A percentile compares a stretch with the other conserved stretches of the same genome.
phyloP scores from a whole-genome alignment of 768 basidiomycete genomes.

The Leucocoprinus birnbaumii region DNA sequence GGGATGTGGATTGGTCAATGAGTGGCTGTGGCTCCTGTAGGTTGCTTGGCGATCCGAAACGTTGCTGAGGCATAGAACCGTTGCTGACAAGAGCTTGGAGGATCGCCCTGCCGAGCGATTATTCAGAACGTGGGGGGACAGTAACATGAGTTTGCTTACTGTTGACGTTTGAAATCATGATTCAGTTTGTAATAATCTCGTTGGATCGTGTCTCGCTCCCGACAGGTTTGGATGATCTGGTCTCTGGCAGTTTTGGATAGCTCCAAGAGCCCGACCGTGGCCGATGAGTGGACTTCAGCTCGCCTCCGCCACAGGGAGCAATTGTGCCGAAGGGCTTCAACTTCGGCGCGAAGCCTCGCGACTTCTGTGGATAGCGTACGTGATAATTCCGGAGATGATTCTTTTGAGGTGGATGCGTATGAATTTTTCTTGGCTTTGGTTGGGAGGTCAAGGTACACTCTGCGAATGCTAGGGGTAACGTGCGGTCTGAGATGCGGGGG shows the following conservation, averaged over 20 bases:
- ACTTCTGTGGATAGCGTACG: slow-evolving; percentile 28
- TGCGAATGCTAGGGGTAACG: slow-evolving; percentile 55
- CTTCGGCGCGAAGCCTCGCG: slow-evolving; percentile 40
- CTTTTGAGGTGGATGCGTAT: neutral
- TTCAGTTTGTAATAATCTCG: slow-evolving; percentile 12
- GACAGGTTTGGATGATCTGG: slow-evolving; percentile 34
- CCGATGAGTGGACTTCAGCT: slow-evolving; percentile 47
- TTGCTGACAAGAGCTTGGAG: neutral
- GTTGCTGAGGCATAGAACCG: neutral
- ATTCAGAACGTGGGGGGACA: neutral
- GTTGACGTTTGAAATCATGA: slow-evolving; percentile 24
- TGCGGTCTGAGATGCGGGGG: slow-evolving; percentile 60
- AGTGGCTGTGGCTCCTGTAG: neutral
- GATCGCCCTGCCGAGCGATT: neutral
- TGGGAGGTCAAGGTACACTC: slow-evolving; percentile 43
- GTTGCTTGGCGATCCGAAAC: neutral
- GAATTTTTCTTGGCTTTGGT: slow-evolving; percentile 14
- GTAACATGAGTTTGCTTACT: neutral
- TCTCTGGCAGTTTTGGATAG: slow-evolving; percentile 39
- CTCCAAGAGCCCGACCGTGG: slow-evolving; percentile 43
- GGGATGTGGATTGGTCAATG: neutral
- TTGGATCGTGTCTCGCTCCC: slow-evolving; percentile 34
- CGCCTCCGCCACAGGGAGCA: slow-evolving; percentile 46
- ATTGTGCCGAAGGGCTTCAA: slow-evolving; percentile 36
- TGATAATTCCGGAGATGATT: slow-evolving; percentile 1